Percentiles rank a stretch among this genome's conserved stretches.
Evolutionary conservation across 2,329 filamentous ascomycete genomes (phyloP).

Genomic region (Penicillium sp.): DNA sequence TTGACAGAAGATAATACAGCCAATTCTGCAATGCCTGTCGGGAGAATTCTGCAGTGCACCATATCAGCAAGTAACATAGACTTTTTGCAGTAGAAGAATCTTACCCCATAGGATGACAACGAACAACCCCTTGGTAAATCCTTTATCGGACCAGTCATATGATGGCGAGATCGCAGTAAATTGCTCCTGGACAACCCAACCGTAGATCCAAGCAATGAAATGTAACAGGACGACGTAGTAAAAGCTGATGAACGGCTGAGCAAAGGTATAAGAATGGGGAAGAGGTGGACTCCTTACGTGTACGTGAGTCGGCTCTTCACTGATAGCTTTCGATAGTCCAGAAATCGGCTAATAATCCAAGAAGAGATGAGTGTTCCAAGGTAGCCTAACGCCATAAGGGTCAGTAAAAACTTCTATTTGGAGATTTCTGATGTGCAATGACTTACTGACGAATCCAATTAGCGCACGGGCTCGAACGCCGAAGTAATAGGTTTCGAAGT

Average conservation of each 20-base stretch:
- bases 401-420: too few species aligned
- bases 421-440: neutral
- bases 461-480: conserved; percentile 46
- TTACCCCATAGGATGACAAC: conserved; percentile 47
- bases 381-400: conserved; percentile 24
- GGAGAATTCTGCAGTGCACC: conserved; percentile 35
- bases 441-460: conserved; percentile 43
- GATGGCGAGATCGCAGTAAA: conserved; percentile 43
- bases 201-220: conserved; percentile 50
- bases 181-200: conserved; percentile 52
- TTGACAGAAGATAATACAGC: conserved; percentile 54
- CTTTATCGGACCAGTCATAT: conserved; percentile 42
- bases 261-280: fast-evolving
- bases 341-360: conserved; percentile 43
- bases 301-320: conserved; percentile 43
- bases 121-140: conserved; percentile 48
- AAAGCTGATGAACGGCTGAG: conserved; percentile 27
- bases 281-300: conserved; percentile 12
- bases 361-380: conserved; percentile 44
- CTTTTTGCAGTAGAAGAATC: neutral
- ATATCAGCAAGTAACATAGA: neutral
- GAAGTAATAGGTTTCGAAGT: conserved; percentile 50
- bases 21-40: conserved; percentile 53
- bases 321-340: conserved; percentile 42
- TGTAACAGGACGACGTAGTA: conserved; percentile 47